Base-by-base conservation (phyloP, 768 basidiomycete genomes). In the Zangia roseola region DNA sequence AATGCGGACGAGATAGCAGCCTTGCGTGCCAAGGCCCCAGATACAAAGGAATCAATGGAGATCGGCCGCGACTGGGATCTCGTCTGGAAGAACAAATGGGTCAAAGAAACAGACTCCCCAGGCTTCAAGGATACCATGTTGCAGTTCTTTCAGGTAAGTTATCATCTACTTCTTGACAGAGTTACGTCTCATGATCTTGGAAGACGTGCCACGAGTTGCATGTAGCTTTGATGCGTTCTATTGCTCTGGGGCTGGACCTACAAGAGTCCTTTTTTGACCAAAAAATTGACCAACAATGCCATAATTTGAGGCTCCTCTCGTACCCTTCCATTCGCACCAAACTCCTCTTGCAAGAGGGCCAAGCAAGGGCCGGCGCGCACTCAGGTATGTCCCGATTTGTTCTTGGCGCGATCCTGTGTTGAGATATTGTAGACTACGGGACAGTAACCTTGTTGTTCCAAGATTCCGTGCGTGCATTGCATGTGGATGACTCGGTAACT, bases 41-140 rank as follows among this genome's bases (percentile, higher is more conserved):
- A 91, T 62, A 82, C 70, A 69, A 91, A 91, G 67, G 91, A 94
- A 66, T 74, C 82, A 8, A 91, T 94, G 83, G 91, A 94, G 65
- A 92, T 94, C 38, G 91, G 92, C 25, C 77, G 86, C 21, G 90
- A 94, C 49, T 87, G 86, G 82, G 89, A 88, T 55, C 71, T 77
- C 14, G 74, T 69, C 33, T 90, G 85, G 84, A 82, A 79, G 63
- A 94, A 94, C 63, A 76, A 77, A 55, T 94, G 92, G 91, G 91
- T 88, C 4, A 68, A 71, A 36, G 82, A 88, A 58, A 59, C 52
- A 2, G 76, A 82, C 43, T 80, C 71, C 2, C 86, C 89, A 1
- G 74, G 64, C 9, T 94, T 91, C 71, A 86, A 84, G 62, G 63
- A 71, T 20, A 83, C 80, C 3, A 89, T 88, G 84, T 68, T 90